phyloP scores from a whole-genome alignment of 106 monocot species.

The Chionographis japonica region DNA sequence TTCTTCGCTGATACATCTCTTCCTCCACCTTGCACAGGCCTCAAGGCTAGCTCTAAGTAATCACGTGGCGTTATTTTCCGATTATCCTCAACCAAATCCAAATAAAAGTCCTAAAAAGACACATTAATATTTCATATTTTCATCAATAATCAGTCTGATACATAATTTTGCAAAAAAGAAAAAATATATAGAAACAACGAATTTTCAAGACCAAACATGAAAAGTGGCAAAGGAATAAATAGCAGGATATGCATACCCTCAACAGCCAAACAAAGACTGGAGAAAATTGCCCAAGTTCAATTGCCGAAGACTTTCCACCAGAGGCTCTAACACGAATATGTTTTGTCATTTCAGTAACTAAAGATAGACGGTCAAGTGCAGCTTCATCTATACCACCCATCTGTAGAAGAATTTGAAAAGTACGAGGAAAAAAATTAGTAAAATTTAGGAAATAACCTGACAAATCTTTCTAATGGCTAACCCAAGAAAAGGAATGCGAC shows the following conservation, averaged over 20 bases:
- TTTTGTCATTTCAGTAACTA: conserved; percentile 95
- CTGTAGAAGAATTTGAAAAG: conserved; percentile 27
- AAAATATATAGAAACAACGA: too few species aligned
- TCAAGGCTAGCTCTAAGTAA: conserved; percentile 90
- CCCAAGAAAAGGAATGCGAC: too few species aligned
- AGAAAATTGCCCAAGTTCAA: conserved; percentile 74
- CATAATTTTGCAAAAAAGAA: too few species aligned
- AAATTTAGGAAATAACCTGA: background rate
- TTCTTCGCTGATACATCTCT: conserved; percentile 75
- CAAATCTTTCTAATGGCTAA: background rate
- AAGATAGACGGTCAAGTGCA: conserved; percentile 90
- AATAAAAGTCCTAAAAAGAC: conserved; percentile 76
- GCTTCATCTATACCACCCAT: conserved; percentile 99
- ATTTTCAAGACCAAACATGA: background rate
- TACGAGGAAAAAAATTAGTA: background rate
- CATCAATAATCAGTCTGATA: too few species aligned
- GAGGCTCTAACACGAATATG: conserved; percentile 93
- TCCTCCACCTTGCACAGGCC: conserved; percentile 65
- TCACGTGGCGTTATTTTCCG: conserved; percentile 82
- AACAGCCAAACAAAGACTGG: conserved; percentile 76
- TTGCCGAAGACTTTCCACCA: conserved; percentile 56
- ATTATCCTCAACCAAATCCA: conserved; percentile 82
- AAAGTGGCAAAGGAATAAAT: background rate
- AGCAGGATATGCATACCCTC: conserved; percentile 25
- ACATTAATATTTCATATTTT: background rate